phyloP scores from a whole-genome alignment of 225 moss, liverwort and hornwort species.

The Marchantia polymorpha region DNA sequence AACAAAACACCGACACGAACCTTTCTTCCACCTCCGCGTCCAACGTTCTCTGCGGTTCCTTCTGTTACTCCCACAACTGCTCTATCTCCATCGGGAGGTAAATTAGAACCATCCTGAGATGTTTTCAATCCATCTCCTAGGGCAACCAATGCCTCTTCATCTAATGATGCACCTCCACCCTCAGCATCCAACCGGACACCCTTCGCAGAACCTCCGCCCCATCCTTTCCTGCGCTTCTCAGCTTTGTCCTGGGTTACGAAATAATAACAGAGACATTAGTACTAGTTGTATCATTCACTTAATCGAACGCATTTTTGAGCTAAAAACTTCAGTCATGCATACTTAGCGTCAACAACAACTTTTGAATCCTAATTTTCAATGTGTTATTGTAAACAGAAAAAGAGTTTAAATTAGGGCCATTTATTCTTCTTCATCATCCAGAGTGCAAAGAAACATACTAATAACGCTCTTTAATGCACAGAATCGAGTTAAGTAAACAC shows the following conservation, averaged over 20 bases:
- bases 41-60: slow-evolving; percentile 12
- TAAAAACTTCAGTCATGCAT: too few relatives aligned
- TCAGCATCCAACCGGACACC: slow-evolving; percentile 82
- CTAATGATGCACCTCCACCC: slow-evolving; percentile 75
- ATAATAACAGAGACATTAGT: neutral
- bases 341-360: neutral
- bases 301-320: too few relatives aligned
- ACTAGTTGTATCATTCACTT: too few relatives aligned
- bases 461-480: too few relatives aligned
- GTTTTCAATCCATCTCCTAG: slow-evolving; percentile 28
- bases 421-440: too few relatives aligned
- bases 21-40: slow-evolving; percentile 26
- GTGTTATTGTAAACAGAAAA: too few relatives aligned
- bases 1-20: neutral
- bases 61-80: slow-evolving; percentile 24
- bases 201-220: slow-evolving; percentile 62
- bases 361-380: neutral
- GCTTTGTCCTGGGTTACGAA: slow-evolving; percentile 59
- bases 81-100: slow-evolving; percentile 32
- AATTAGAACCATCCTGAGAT: slow-evolving; percentile 31
- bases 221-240: slow-evolving; percentile 73
- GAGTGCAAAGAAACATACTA: too few relatives aligned
- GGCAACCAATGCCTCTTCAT: slow-evolving; percentile 49
- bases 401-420: too few relatives aligned
- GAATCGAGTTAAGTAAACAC: too few relatives aligned